Evolutionary conservation across 176 grass and related monocot genomes (phyloP).

Genomic region (Aegilops umbellulata): DNA sequence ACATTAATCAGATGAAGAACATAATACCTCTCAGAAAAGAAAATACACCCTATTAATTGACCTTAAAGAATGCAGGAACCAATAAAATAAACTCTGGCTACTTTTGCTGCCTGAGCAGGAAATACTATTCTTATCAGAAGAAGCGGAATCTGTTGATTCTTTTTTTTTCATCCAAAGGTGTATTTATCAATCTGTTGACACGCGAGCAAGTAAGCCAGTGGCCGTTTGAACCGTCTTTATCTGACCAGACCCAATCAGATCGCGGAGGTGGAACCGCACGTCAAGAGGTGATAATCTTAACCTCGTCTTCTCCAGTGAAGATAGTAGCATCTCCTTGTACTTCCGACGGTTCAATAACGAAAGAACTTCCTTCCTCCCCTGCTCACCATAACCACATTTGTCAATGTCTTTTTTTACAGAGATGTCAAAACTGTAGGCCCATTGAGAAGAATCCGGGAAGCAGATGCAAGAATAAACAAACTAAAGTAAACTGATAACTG

Average conservation of each 20-base stretch:
- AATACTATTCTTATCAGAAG: neutral
- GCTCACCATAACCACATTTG: slow-evolving; percentile 2
- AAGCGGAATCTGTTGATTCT: neutral
- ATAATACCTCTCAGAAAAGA: neutral
- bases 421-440: too few species aligned
- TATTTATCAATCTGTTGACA: slow-evolving; percentile 57
- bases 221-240: slow-evolving; percentile 69
- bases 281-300: slow-evolving; percentile 70
- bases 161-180: neutral
- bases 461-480: neutral
- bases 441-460: neutral
- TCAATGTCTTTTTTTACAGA: neutral
- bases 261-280: slow-evolving; percentile 65
- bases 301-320: slow-evolving; percentile 70
- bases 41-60: neutral
- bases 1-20: neutral
- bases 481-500: neutral
- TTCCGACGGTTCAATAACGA: slow-evolving; percentile 65
- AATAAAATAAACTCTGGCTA: neutral
- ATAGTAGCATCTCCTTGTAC: slow-evolving; percentile 79
- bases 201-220: slow-evolving; percentile 66
- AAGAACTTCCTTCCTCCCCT: slow-evolving; percentile 83
- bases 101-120: neutral
- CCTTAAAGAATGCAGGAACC: neutral
- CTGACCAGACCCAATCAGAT: slow-evolving; percentile 80